Base-by-base conservation (phyloP, 2,329 filamentous ascomycete genomes). In the Talaromyces amestolkiae region DNA sequence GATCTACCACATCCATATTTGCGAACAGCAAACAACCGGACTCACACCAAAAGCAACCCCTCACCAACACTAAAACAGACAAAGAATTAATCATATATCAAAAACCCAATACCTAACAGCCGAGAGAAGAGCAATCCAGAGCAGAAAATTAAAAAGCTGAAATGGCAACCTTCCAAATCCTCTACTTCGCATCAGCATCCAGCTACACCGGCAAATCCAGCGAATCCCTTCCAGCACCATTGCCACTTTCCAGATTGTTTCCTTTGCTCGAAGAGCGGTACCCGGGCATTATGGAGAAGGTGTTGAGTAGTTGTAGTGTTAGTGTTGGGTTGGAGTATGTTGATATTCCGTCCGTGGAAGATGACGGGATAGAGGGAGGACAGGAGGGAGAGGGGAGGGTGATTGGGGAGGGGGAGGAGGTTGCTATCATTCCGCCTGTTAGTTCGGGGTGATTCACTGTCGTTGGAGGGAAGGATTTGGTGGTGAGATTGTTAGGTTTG, bases 391-490 rank as follows among this genome's bases (percentile, higher is more conserved):
- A 64, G 3, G 66, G 70, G 13, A 65, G 68, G 10, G 66, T 78
- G 37, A 79, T 82, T 65, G 59, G 69, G 49, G 62, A 68, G 5
- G 79, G 78, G 15, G 75, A 80, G 60, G 80, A 82, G 68, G 78
- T 82, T 63, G 80, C 77, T 17, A 73, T 82, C 66, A 81, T 82
- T 68, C 80, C 80, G 58, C 80, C 80, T 61, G 80, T 82, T 64
- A 82, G 80, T 71, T 82, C 80, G 63, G 80, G 80, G 27, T 82
- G 67, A 71, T 64, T 17, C 22, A 37, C 58, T 17, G 35, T 11
- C 3, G 10, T 11, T 37, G 8, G 35, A 13, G 13, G 2, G 35
- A 0, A 22, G 22, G n/a, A 33, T 45, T 4, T 22, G 43, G 11
- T 27, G 22, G 11, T 49, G 22, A 13, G 10, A 3, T 39, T 39